Conservation (phyloP, 768 basidiomycete genomes). For the Rhizopogon salebrosus region DNA sequence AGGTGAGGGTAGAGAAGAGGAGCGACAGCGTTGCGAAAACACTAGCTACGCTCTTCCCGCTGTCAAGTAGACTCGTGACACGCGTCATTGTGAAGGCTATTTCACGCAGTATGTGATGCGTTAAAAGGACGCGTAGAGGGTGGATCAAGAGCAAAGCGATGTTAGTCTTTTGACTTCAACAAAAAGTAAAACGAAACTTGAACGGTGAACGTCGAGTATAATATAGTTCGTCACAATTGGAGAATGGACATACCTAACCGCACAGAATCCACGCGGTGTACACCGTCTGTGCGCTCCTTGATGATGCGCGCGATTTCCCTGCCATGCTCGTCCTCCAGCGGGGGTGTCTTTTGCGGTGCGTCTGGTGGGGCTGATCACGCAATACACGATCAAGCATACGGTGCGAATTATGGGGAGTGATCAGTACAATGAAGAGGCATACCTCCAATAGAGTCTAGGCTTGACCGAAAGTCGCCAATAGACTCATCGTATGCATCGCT, state of each 20-base stretch:
- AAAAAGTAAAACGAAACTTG: background rate
- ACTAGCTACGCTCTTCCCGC: conserved; percentile 50
- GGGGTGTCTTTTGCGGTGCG: conserved; percentile 16
- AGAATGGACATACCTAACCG: background rate
- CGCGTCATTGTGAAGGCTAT: conserved; percentile 66
- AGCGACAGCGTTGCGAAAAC: conserved; percentile 31
- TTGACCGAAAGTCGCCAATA: background rate
- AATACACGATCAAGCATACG: conserved; percentile 26
- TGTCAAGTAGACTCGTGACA: conserved; percentile 63
- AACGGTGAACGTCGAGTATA: background rate
- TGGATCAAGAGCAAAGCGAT: background rate
- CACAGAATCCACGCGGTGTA: background rate
- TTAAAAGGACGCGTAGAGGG: conserved; percentile 38
- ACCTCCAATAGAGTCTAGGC: conserved; percentile 3
- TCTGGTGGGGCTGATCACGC: conserved; percentile 33
- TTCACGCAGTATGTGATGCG: conserved; percentile 73
- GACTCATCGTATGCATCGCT: background rate
- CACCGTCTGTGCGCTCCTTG: background rate
- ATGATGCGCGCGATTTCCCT: conserved; percentile 20
- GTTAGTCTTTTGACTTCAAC: background rate
- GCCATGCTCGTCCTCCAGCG: conserved; percentile 22
- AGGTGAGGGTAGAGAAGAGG: background rate
- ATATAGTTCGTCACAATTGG: background rate
- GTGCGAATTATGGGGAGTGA: too few relatives aligned
- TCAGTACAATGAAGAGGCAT: background rate